Conservation (phyloP, 768 basidiomycete genomes). For the Mycena leptocephala region DNA sequence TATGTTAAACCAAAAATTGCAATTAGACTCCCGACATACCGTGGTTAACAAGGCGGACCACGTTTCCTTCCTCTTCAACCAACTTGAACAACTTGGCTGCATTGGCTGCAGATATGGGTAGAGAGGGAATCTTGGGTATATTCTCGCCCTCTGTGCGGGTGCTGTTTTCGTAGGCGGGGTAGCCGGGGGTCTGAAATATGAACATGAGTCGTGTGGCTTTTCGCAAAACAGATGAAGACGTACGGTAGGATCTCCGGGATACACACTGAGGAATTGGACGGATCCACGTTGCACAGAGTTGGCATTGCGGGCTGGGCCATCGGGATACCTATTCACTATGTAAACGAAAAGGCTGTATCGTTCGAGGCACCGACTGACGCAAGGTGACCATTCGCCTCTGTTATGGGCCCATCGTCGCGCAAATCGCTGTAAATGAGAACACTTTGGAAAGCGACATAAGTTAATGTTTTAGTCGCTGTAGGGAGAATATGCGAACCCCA, state of each 20-base stretch:
- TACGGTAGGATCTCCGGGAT: conserved; percentile 62
- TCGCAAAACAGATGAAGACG: conserved; percentile 33
- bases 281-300: conserved; percentile 78
- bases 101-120: conserved; percentile 80
- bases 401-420: conserved; percentile 77
- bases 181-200: conserved; percentile 59
- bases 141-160: conserved; percentile 66
- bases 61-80: conserved; percentile 56
- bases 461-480: background rate
- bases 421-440: conserved; percentile 77
- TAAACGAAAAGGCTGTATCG: background rate
- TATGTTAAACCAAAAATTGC: background rate
- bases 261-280: conserved; percentile 74
- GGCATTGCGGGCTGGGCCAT: conserved; percentile 78
- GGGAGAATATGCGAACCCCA: conserved; percentile 46
- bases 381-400: conserved; percentile 69
- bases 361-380: conserved; percentile 47
- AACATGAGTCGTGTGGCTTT: conserved; percentile 58
- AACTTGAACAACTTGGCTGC: conserved; percentile 70
- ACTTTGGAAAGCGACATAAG: background rate
- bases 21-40: conserved; percentile 47
- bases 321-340: conserved; percentile 62
- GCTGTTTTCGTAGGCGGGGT: conserved; percentile 78
- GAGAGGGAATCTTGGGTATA: conserved; percentile 70
- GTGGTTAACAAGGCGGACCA: conserved; percentile 73